Conservation (phyloP, 371 early-diverging fungal species). For the Circinella umbellata region DNA sequence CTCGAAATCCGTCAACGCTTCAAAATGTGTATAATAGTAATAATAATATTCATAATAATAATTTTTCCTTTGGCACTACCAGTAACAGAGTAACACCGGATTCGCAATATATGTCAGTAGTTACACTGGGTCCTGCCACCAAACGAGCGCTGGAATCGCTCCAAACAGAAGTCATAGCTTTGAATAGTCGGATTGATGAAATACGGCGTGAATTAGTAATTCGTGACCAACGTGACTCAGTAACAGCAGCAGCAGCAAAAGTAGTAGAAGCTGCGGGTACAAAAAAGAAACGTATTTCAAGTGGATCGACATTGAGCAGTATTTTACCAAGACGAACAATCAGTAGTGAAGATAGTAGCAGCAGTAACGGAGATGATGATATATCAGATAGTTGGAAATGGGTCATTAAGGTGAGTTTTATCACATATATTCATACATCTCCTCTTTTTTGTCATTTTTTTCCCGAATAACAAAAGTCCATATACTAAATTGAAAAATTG, state of each 20-base stretch:
- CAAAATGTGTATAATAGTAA: slow-evolving; percentile 3
- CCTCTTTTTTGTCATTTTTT: too few relatives aligned
- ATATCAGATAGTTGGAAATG: slow-evolving; percentile 46
- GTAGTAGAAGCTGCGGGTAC: slow-evolving; percentile 8
- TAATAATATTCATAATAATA: not conserved
- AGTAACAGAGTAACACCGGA: slow-evolving; percentile 14
- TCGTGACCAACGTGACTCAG: slow-evolving; percentile 24
- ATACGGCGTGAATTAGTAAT: slow-evolving; percentile 35
- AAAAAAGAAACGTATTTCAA: slow-evolving; percentile 13
- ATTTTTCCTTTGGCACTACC: not conserved
- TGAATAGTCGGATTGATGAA: slow-evolving; percentile 55
- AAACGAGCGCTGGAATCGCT: slow-evolving; percentile 52
- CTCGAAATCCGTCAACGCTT: slow-evolving; percentile 12
- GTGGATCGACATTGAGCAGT: slow-evolving; percentile 8
- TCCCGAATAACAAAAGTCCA: not conserved
- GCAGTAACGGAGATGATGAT: slow-evolving; percentile 11
- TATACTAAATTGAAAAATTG: not conserved
- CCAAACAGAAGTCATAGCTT: slow-evolving; percentile 50
- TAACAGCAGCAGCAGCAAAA: slow-evolving; percentile 8
- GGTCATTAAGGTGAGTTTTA: slow-evolving; percentile 32
- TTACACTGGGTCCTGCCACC: slow-evolving; percentile 46
- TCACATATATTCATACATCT: too few relatives aligned
- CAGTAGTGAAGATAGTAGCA: not conserved
- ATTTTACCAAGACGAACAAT: not conserved
- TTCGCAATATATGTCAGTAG: slow-evolving; percentile 23